phyloP scores from a whole-genome alignment of 2,329 filamentous ascomycete species.

The Macrophomina phaseolina region DNA sequence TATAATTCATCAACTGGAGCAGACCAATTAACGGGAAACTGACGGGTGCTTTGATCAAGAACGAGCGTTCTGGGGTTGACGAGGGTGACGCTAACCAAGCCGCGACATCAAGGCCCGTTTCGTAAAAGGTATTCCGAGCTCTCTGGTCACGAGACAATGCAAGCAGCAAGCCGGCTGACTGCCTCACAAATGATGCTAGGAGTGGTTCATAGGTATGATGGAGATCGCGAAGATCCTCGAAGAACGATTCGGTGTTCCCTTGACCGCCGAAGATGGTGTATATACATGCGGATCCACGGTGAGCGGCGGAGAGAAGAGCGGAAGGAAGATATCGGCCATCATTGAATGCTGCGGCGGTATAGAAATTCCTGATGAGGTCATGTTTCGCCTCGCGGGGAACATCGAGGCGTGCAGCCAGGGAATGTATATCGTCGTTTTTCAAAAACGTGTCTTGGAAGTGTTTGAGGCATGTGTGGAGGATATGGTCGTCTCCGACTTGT shows the following conservation, averaged over 20 bases:
- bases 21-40: constrained; percentile 49
- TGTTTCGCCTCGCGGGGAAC: constrained; percentile 17
- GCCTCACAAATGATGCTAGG: neutral
- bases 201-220: constrained; percentile 35
- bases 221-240: constrained; percentile 35
- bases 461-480: neutral
- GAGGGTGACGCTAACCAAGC: constrained; percentile 37
- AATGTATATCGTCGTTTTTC: constrained; percentile 16
- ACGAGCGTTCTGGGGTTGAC: constrained; percentile 38
- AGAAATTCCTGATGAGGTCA: constrained; percentile 31
- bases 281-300: constrained; percentile 28
- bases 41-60: constrained; percentile 45
- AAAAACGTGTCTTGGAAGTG: constrained; percentile 10
- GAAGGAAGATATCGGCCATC: neutral
- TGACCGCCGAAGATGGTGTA: constrained; percentile 38
- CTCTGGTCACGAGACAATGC: constrained; percentile 6
- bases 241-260: constrained; percentile 37
- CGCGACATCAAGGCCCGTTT: constrained; percentile 35
- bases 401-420: constrained; percentile 7
- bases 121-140: neutral
- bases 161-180: constrained; percentile 7
- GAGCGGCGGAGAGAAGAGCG: constrained; percentile 28
- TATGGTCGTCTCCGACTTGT: constrained; percentile 3
- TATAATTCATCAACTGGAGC: constrained; percentile 39
- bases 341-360: constrained; percentile 23